Evolutionary conservation across 768 basidiomycete species (phyloP), one percentile per base, ranked within the genome.

Genomic region (Rhodotorula graminis): DNA sequence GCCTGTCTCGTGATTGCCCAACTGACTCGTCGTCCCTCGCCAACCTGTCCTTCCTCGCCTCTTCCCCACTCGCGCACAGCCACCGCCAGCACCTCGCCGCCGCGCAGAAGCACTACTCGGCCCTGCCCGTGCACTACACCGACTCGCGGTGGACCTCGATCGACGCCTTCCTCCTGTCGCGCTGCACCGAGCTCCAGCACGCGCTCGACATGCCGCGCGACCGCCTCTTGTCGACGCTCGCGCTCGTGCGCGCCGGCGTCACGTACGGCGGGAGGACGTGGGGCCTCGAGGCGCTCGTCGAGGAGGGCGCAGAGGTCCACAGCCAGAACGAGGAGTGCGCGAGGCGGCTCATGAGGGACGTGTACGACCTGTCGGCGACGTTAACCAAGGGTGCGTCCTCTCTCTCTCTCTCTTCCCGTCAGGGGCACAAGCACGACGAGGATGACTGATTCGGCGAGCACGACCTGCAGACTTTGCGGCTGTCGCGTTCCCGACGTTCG

Each of bases 61-160:
- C 15, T 4, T 29, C 56, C 5, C 23, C 25, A 0, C 40, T 2
- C 9, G 25, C 67, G 61, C 44, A 55, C 73, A 93, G 92, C 12
- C 85, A 89, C 80, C 89, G 91, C 49, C 85, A 85, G 49, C 87
- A 87, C 25, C 82, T 88, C 44, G 80, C 83, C 12, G 84, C 83
- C 29, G 91, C 92, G 10, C 83, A 91, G 37, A 83, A 86, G 33
- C 87, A 89, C 55, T 94, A 87, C 79, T 85, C 87, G 0, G 89
- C 89, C 4, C 84, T 95, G n/a, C 90, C 92, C 1, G 88, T 62
- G 73, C 88, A 69, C 80, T 90, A 74, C 67, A 69, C 70, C 67
- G 76, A 73, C 50, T 23, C 57, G 81, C 86, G 73, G 82, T 78
- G 78, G 78, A 59, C 65, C 52, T 40, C 33, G 10, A 55, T 78